Conservation (phyloP, 768 basidiomycete species). For the Nidularia pulvinata region DNA sequence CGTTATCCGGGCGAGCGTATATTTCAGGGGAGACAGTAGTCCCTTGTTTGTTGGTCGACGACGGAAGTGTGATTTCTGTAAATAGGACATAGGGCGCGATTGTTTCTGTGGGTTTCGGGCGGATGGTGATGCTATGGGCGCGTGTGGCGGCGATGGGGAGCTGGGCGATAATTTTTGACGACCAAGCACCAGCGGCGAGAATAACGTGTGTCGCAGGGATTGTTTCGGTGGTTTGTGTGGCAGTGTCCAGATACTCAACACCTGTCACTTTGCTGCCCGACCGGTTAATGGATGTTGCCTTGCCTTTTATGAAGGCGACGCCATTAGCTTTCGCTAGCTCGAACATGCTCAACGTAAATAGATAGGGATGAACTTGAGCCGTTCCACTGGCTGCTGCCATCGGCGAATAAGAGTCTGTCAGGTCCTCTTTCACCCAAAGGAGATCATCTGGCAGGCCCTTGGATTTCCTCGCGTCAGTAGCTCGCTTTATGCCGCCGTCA, state of each 20-base stretch:
- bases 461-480: slow-evolving; percentile 12
- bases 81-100: slow-evolving; percentile 83
- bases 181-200: slow-evolving; percentile 89
- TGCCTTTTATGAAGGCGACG: slow-evolving; percentile 43
- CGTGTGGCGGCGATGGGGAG: slow-evolving; percentile 65
- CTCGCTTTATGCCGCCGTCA: slow-evolving; percentile 14
- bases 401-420: slow-evolving; percentile 60
- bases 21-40: slow-evolving; percentile 57
- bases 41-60: slow-evolving; percentile 8
- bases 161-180: slow-evolving; percentile 51
- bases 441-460: slow-evolving; percentile 48
- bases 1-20: slow-evolving; percentile 68
- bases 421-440: slow-evolving; percentile 51
- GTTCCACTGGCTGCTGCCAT: slow-evolving; percentile 61
- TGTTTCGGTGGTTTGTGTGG: slow-evolving; percentile 19
- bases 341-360: slow-evolving; percentile 74
- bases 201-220: slow-evolving; percentile 69
- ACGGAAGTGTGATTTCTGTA: slow-evolving; percentile 58
- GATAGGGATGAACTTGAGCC: slow-evolving; percentile 77
- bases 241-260: slow-evolving; percentile 38
- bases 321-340: slow-evolving; percentile 59
- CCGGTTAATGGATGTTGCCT: slow-evolving; percentile 40
- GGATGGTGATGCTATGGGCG: slow-evolving; percentile 74
- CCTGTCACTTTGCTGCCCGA: slow-evolving; percentile 42
- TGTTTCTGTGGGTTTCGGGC: slow-evolving; percentile 33